Base-by-base conservation (phyloP, 495 filamentous ascomycete genomes). In the Darksidea phi region DNA sequence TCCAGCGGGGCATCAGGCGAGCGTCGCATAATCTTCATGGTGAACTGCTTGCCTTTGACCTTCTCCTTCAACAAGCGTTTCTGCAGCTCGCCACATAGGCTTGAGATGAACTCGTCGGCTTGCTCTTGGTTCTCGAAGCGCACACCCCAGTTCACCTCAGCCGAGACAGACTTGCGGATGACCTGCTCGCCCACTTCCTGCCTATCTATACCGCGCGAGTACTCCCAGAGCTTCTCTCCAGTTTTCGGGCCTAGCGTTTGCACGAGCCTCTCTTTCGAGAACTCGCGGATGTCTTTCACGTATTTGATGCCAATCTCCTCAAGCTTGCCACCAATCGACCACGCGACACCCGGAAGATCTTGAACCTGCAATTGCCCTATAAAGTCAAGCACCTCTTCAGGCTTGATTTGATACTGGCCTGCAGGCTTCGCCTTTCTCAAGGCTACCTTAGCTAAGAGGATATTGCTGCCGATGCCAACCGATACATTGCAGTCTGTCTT, bases 131-230 rank as follows among this genome's bases (percentile, higher is more conserved):
- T 94, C 54, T 89, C 84, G 67, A 98, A 98, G 26, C 94, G 85
- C 52, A 98, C 94, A 1, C 94, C 94, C 95, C 95, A 98, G 67
- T 96, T 98, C 58, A 98, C 90, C 61, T 97, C 92, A 0, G 92
- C 93, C 1, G 92, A 96, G 12, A 97, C 89, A 0, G 92, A 96
- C 70, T 97, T 96, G 34, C 94, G 83, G 12, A 82, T 69, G 0
- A 82, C 79, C 70, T 91, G 87, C 46, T 91, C 88, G 32, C 94
- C 94, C 25, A 97, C 90, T 72, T 95, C 92, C 0, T 84, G 78
- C 43, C 81, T 78, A 72, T 98, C 95, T 53, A 97, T 90, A 0
- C 94, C 94, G 13, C 91, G 84, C 25, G 93, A 81, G 68, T 95
- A 96, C 53, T 96, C 89, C 82, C 85, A 96, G 6, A 98, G 79